Evolutionary conservation across 305 asterid genomes (phyloP), one percentile per base, ranked within the genome.

Genomic region (Fraxinus paxiana): DNA sequence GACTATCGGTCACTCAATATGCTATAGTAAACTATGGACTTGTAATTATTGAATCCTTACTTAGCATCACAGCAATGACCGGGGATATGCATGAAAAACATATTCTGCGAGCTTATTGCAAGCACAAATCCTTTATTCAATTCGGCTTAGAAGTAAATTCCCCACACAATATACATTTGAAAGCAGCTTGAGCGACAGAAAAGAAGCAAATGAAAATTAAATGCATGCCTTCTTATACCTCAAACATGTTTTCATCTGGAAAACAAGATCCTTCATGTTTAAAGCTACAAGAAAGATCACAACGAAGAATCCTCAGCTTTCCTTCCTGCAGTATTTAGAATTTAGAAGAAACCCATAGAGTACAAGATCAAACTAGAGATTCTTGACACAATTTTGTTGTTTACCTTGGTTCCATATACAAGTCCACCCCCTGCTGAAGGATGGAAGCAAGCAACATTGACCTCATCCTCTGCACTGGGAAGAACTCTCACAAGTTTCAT

Each of bases 381-480:
- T 43, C 30, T 77, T 15, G 22, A 30, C 77, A 43, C 5, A 17
- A 34, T 28, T 43, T 46, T 79, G 61, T 67, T 30, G 8, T 76
- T 80, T 82, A 93, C 98, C 96, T 96, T 96, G 80, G 99, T 96
- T 86, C 99, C 99, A 86, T 96, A 96, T 77, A 94, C 96, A 90
- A 96, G 90, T 80, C 98, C 99, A 76, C 97, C 94, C 20, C 99
- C 98, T 70, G 90, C 97, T 80, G 92, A 85, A 80, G 98, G 99
- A 88, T 94, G 98, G 86, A 96, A 96, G 84, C 97, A 96, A 80
- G 99, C 99, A 0, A 92, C 98, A 77, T 96, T 96, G 80, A 96
- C 98, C 92, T 94, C 98, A 81, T 96, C 98, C 87, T 96, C 98
- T 35, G 98, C 97, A 83, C 97, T 96, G 81, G 99, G 96, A 83